These are phyloP conservation scores for Intubia oerlemansii DNA, from an alignment of 2,329 filamentous ascomycete genomes.

Conservation along the genomic window DNA sequence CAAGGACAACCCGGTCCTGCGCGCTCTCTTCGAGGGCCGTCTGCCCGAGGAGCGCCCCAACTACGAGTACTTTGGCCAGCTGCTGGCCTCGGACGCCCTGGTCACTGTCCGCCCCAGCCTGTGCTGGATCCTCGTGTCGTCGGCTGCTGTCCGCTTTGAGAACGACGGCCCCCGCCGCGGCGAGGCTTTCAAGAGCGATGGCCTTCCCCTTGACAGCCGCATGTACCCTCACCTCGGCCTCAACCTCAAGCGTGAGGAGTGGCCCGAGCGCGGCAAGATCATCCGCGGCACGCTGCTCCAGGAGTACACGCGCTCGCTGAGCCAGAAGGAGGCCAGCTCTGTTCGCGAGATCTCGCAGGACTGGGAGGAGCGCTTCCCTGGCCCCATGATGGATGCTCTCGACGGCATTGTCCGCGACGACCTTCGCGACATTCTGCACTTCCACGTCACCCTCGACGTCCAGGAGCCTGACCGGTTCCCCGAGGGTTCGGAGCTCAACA, in stretches of 20 bases:
- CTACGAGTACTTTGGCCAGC: conserved; percentile 38
- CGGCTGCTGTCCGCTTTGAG: conserved; percentile 26
- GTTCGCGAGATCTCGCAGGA: conserved; percentile 28
- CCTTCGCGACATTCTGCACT: conserved; percentile 35
- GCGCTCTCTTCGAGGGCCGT: conserved; percentile 33
- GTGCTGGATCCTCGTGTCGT: conserved; percentile 37
- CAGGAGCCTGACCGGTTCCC: conserved; percentile 36
- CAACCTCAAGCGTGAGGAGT: conserved; percentile 28
- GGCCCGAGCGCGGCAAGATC: conserved; percentile 20
- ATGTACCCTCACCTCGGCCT: conserved; percentile 35
- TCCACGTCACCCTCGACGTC: conserved; percentile 37
- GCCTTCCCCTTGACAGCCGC: conserved; percentile 19
- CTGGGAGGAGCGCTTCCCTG: conserved; percentile 36
- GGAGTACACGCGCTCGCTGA: conserved; percentile 32
- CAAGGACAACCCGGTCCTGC: conserved; percentile 42
- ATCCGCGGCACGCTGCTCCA: conserved; percentile 30
- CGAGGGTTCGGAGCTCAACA: conserved; percentile 34
- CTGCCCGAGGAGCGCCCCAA: conserved; percentile 37
- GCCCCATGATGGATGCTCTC: conserved; percentile 27
- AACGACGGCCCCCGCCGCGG: conserved; percentile 17
- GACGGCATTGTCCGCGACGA: conserved; percentile 25
- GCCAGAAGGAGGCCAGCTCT: conserved; percentile 33
- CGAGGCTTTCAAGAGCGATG: conserved; percentile 19
- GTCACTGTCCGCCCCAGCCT: conserved; percentile 34
- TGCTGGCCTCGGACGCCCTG: conserved; percentile 29